phyloP scores from a whole-genome alignment of 1,139 yeast species.

The Tardiomyces digboiensis region DNA sequence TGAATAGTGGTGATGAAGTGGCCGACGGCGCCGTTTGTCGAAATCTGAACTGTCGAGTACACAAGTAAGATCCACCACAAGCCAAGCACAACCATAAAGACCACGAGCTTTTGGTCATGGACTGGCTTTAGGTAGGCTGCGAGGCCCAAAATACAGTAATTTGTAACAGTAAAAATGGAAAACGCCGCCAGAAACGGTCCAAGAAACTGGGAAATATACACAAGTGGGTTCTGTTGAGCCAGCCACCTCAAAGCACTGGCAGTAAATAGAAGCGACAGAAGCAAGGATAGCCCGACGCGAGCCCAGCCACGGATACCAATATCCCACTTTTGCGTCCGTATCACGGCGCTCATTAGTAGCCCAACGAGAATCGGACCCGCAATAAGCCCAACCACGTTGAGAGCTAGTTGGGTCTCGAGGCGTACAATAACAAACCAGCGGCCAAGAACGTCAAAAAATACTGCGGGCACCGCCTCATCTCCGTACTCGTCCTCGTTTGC shows the following conservation, averaged over 20 bases:
- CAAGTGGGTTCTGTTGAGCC: slow-evolving; percentile 38
- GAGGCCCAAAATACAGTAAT: slow-evolving; percentile 46
- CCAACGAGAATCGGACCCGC: slow-evolving; percentile 45
- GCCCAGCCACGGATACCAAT: slow-evolving; percentile 33
- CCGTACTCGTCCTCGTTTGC: slow-evolving; percentile 27
- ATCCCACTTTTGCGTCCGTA: slow-evolving; percentile 42
- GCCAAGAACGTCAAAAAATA: slow-evolving; percentile 56
- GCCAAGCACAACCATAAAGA: slow-evolving; percentile 47
- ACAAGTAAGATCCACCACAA: slow-evolving; percentile 49
- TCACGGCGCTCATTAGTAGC: slow-evolving; percentile 39
- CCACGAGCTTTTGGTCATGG: slow-evolving; percentile 64
- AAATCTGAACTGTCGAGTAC: slow-evolving; percentile 37
- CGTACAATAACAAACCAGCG: slow-evolving; percentile 44
- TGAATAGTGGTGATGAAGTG: slow-evolving; percentile 44
- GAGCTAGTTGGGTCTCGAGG: slow-evolving; percentile 34
- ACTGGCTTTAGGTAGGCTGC: slow-evolving; percentile 45
- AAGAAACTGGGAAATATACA: slow-evolving; percentile 48
- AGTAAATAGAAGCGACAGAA: slow-evolving; percentile 33
- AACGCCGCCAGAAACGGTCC: slow-evolving; percentile 39
- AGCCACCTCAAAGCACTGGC: slow-evolving; percentile 31
- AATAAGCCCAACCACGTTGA: slow-evolving; percentile 43
- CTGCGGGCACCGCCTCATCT: slow-evolving; percentile 30
- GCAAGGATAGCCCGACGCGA: slow-evolving; percentile 49
- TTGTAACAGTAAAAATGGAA: slow-evolving; percentile 40
- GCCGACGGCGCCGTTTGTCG: slow-evolving; percentile 47